Percentiles rank a stretch among this genome's conserved stretches.
These are phyloP conservation scores for Verticillium isaacii DNA, from an alignment of 2,329 filamentous ascomycete species.

Conservation along the genomic window DNA sequence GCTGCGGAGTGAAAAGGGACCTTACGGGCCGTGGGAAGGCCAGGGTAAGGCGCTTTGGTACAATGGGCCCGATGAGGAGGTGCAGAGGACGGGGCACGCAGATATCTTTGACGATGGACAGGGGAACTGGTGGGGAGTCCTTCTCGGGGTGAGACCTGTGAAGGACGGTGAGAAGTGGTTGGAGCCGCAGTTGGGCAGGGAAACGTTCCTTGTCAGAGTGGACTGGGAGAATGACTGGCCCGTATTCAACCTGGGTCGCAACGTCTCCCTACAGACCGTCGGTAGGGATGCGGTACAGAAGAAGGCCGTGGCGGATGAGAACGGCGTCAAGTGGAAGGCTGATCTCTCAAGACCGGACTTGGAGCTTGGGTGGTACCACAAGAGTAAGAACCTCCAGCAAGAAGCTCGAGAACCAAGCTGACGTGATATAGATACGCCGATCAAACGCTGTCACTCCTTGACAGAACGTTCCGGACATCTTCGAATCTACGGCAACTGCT, in stretches of 20 bases:
- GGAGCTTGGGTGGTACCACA: constrained; percentile 33
- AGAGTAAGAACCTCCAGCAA: constrained; percentile 17
- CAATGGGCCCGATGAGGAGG: constrained; percentile 39
- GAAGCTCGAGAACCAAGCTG: background rate
- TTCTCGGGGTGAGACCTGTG: constrained; percentile 38
- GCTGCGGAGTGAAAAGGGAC: constrained; percentile 34
- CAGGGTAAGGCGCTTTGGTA: constrained; percentile 38
- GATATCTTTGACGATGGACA: constrained; percentile 39
- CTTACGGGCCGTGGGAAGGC: constrained; percentile 45
- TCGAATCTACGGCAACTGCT: constrained; percentile 47
- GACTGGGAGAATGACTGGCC: constrained; percentile 49
- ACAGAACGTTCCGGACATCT: constrained; percentile 36
- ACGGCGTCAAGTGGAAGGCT: constrained; percentile 21
- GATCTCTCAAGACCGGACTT: constrained; percentile 26
- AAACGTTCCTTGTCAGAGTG: constrained; percentile 45
- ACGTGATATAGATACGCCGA: constrained; percentile 35
- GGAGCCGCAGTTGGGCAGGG: constrained; percentile 33
- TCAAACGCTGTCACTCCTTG: constrained; percentile 40
- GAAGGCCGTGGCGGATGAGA: constrained; percentile 21
- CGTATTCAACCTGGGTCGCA: constrained; percentile 34
- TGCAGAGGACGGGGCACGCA: constrained; percentile 45
- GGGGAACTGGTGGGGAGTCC: constrained; percentile 43
- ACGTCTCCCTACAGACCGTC: constrained; percentile 32
- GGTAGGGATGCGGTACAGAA: constrained; percentile 19
- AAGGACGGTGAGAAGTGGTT: constrained; percentile 21